Evolutionary conservation across 768 basidiomycete species (phyloP), one percentile per base, ranked within the genome.

Genomic region (Panellus pusillus): DNA sequence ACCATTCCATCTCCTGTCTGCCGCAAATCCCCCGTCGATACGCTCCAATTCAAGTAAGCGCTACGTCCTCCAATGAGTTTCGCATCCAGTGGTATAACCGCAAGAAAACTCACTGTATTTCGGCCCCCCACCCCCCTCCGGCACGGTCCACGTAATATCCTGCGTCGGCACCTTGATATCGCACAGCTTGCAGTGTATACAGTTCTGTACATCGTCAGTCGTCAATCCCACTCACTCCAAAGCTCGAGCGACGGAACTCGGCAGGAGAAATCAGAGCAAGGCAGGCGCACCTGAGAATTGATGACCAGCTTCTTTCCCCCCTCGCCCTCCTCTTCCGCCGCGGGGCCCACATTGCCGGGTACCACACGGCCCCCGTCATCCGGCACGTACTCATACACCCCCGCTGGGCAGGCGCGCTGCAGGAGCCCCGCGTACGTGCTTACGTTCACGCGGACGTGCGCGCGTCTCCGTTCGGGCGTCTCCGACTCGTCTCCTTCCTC

Each of bases 101-200:
- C 24, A 48, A 44, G 37, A 15, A 46, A n/a, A 71, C 79, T 61
- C 54, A 96, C 94, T 89, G 66, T 97, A 98, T 69, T 96, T 96
- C 35, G 95, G 96, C 47, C 96, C 96, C 29, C 96, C 96, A 12
- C 93, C 90, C 11, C 95, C 96, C 72, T 98, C 94, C 0, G 97
- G 97, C 0, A 97, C 93, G 6, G 86, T 88, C 96, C 96, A 98
- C 14, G 87, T 91, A 61, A 99, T 97, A 68, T 98, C 96, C 67
- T 97, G 92, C 2, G 93, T 93, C 3, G 95, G 95, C 4, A 90
- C 90, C 73, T 99, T 98, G 74, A 99, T 86, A 56, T 94, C 93
- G 68, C 96, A 99, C 39, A 97, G 75, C 70, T 95, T 97, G 75
- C 93, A 97, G 67, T 96, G 91, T 32, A 92, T 91, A 65, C 91